phyloP scores from a whole-genome alignment of 2,329 filamentous ascomycete genomes.

The Paecilomyces sp. region DNA sequence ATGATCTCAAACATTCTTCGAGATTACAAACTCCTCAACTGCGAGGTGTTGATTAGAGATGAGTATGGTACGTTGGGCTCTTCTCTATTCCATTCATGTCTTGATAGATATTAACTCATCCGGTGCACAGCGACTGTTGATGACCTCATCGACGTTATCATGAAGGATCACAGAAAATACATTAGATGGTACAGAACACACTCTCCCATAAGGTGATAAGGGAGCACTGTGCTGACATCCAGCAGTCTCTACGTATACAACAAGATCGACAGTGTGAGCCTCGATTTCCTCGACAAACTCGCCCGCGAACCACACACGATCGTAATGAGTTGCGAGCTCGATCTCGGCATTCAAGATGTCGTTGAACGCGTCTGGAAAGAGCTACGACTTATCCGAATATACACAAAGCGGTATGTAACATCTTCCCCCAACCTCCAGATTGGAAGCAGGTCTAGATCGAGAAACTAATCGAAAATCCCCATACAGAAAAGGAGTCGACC shows the following conservation, averaged over 20 bases:
- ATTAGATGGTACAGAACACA: constrained; percentile 56
- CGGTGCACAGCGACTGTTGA: constrained; percentile 68
- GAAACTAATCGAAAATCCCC: neutral
- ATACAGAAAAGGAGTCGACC: constrained; percentile 73
- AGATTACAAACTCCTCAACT: constrained; percentile 98
- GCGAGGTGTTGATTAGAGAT: constrained; percentile 89
- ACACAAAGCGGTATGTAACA: constrained; percentile 64
- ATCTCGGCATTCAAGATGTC: constrained; percentile 87
- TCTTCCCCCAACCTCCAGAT: neutral
- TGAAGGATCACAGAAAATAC: constrained; percentile 98
- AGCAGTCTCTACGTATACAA: constrained; percentile 90
- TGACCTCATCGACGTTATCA: constrained; percentile 98
- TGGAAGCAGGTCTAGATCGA: too few relatives aligned
- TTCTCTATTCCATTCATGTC: too few relatives aligned
- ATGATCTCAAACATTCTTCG: constrained; percentile 96
- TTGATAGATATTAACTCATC: constrained; percentile 2
- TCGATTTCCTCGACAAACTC: constrained; percentile 87
- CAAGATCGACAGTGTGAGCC: constrained; percentile 92
- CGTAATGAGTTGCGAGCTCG: constrained; percentile 96
- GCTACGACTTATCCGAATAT: constrained; percentile 79
- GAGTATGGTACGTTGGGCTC: constrained; percentile 67
- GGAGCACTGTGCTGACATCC: neutral
- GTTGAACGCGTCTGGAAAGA: constrained; percentile 95
- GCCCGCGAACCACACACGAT: constrained; percentile 89
- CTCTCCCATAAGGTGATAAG: constrained; percentile 26